Evolutionary conservation across 805 yeast genomes (phyloP).

Genomic region (Lipomyces sp.): DNA sequence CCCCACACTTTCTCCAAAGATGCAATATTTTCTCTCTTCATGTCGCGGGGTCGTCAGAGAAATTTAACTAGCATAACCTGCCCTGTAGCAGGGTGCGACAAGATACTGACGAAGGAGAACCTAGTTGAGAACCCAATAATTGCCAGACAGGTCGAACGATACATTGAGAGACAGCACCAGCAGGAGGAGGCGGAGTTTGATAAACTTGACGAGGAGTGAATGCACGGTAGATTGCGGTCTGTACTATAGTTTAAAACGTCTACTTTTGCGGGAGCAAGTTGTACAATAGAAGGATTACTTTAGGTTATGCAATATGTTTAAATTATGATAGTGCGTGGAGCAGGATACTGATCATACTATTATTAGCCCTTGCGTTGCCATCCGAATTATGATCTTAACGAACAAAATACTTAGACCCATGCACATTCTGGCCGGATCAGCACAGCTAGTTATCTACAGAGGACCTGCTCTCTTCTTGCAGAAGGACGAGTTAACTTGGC

Average conservation of each 20-base stretch:
- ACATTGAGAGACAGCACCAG: constrained; percentile 7
- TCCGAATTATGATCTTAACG: too few relatives aligned
- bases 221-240: neutral
- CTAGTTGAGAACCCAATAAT: constrained; percentile 21
- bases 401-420: too few relatives aligned
- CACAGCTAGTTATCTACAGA: too few relatives aligned
- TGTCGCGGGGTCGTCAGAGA: neutral
- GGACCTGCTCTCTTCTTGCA: too few relatives aligned
- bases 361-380: too few relatives aligned
- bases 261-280: neutral
- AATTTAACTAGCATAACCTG: constrained; percentile 15
- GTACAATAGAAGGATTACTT: neutral
- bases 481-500: too few relatives aligned
- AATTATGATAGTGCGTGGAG: too few relatives aligned
- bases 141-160: constrained; percentile 31
- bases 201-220: neutral
- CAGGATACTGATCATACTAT: too few relatives aligned
- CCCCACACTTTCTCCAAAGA: constrained; percentile 41
- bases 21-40: constrained; percentile 36
- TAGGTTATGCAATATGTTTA: too few relatives aligned
- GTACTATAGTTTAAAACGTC: neutral
- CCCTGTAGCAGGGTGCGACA: constrained; percentile 37
- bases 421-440: too few relatives aligned
- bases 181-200: constrained; percentile 29
- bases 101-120: constrained; percentile 6